Percentiles rank a stretch among this genome's conserved stretches.
Evolutionary conservation across 2,329 filamentous ascomycete genomes (phyloP).

Genomic region (Calonectria henricotiae): DNA sequence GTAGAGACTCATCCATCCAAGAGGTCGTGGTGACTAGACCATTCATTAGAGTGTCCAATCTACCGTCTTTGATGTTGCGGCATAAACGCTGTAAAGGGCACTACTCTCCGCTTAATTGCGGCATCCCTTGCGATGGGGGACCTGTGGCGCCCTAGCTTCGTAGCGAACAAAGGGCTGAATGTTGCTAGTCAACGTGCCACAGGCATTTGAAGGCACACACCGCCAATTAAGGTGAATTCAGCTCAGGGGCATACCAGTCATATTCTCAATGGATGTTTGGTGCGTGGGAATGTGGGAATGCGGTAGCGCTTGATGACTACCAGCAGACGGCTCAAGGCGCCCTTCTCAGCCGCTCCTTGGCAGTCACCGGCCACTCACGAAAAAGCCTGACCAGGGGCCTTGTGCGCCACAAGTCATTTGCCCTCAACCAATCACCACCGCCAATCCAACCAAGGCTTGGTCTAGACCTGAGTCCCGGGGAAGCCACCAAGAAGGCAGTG

Average conservation of each 20-base stretch:
- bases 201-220: not conserved
- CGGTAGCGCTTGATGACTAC: not conserved
- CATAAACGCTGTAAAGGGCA: too few species aligned
- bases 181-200: not conserved
- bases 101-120: too few species aligned
- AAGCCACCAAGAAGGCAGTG: not conserved
- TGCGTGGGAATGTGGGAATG: too few species aligned
- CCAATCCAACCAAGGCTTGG: not conserved
- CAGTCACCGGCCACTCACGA: not conserved
- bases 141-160: not conserved
- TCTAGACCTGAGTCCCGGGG: not conserved
- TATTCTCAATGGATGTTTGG: not conserved
- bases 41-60: too few species aligned
- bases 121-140: not conserved
- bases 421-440: not conserved
- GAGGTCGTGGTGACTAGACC: too few species aligned
- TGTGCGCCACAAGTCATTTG: not conserved
- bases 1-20: too few species aligned
- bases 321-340: not conserved
- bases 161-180: not conserved
- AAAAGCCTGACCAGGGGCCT: not conserved
- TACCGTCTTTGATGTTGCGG: too few species aligned
- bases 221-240: not conserved
- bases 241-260: not conserved
- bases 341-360: constrained; percentile 5